Conservation (phyloP, 768 basidiomycete species). For the Leccinum uliginosum region DNA sequence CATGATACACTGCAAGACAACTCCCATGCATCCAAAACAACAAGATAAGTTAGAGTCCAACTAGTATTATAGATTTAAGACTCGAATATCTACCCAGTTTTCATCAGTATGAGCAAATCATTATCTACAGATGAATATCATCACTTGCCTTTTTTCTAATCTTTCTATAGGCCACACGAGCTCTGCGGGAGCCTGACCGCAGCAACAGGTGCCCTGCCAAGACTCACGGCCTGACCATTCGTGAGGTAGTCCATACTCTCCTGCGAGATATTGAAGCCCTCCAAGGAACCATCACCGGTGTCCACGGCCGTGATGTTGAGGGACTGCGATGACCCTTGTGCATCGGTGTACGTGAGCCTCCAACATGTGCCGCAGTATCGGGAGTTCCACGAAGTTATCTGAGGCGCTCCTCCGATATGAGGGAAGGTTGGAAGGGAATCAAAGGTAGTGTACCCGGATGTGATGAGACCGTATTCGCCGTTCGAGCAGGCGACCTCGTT, state of each 20-base stretch:
- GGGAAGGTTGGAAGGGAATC: slow-evolving; percentile 54
- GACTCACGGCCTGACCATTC: slow-evolving; percentile 17
- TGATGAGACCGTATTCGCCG: slow-evolving; percentile 48
- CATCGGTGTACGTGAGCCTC: slow-evolving; percentile 43
- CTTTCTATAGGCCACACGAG: slow-evolving; percentile 11
- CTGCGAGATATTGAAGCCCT: slow-evolving; percentile 36
- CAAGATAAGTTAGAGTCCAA: not conserved
- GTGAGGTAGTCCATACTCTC: slow-evolving; percentile 37
- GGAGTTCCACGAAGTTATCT: slow-evolving; percentile 49
- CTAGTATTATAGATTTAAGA: not conserved
- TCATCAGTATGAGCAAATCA: not conserved
- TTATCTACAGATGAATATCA: not conserved
- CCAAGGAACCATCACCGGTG: slow-evolving; percentile 26
- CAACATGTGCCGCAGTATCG: slow-evolving; percentile 57
- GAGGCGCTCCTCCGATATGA: slow-evolving; percentile 51
- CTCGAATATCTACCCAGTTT: not conserved
- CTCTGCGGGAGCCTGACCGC: slow-evolving; percentile 15
- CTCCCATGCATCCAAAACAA: not conserved
- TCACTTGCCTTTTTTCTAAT: not conserved
- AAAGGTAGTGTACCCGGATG: slow-evolving; percentile 44
- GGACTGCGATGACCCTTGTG: slow-evolving; percentile 27
- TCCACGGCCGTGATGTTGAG: slow-evolving; percentile 54
- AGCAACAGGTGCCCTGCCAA: slow-evolving; percentile 26
- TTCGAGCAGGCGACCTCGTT: slow-evolving; percentile 46
- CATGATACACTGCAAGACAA: not conserved